These are phyloP conservation scores for Adansonia grandidieri DNA, from an alignment of 441 rosid species.

Conservation along the genomic window DNA sequence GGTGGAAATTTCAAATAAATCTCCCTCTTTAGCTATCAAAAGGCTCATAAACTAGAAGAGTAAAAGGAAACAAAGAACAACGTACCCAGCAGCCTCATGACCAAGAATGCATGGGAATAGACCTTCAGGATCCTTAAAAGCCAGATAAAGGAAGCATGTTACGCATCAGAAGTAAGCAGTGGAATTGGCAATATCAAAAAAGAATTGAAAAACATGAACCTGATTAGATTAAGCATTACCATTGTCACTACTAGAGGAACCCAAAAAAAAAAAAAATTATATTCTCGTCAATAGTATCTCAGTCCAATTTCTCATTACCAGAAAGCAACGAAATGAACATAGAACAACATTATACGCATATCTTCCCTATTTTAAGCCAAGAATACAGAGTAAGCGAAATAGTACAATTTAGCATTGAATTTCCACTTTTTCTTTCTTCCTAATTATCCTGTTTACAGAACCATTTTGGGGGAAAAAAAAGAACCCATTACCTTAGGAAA, in stretches of 20 bases:
- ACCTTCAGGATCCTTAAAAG: conserved; percentile 89
- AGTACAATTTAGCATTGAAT: background rate
- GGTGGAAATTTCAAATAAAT: conserved; percentile 24
- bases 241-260: background rate
- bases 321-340: background rate
- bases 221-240: background rate
- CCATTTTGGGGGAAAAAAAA: background rate
- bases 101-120: conserved; percentile 97
- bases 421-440: background rate
- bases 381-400: background rate
- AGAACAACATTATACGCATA: background rate
- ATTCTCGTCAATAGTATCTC: background rate
- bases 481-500: background rate
- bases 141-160: conserved; percentile 21
- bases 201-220: background rate
- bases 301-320: background rate
- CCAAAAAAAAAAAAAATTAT: background rate
- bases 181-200: background rate
- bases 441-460: background rate
- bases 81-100: conserved; percentile 97
- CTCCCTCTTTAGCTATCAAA: conserved; percentile 2
- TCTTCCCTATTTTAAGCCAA: background rate
- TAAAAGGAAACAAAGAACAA: background rate
- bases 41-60: conserved; percentile 6
- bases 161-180: conserved; percentile 8